Base-by-base conservation (phyloP, 139 green algal species). In the Coccomyxa sp. region DNA sequence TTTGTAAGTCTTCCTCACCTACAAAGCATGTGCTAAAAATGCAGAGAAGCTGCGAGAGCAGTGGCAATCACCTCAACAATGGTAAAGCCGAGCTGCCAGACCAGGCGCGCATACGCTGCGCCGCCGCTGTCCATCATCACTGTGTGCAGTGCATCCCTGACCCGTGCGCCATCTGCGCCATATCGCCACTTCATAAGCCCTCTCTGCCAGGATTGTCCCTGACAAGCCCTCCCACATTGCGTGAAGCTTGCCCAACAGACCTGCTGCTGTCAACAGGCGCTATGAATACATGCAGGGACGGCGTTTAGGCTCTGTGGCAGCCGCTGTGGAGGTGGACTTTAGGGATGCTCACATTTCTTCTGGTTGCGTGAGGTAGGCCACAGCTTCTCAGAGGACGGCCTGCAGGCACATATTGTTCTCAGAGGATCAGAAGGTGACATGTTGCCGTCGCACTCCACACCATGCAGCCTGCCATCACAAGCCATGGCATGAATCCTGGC, bases 331-430 rank as follows among this genome's bases (percentile, higher is more conserved):
- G 16, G 44, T 29, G 16, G 14, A 58, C 44, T 29, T 12, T 16
- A 58, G 44, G 14, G 16, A 29, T 58, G 18, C 69, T 41, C 34
- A 82, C 78, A 69, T 78, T 74, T 82, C n/a, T 64, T 34, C 37
- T 82, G 78, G 12, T 70, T 40, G n/a, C 36, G 70, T 7, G 70
- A 78, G 29, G 78, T 24, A 40, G 78, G 78, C 78, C 78, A 82
- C 6, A 82, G 39, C 27, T 31, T 64, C 29, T 82, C 78, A 58
- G 78, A 68, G n/a, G 78, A 36, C 27, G 36, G 68, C 70, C 71
- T 82, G 70, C 6, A 71, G 64, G 24, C 33, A 36, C 24, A 34
- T 35, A 71, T 34, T 16, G 44, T 58, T 12, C 44, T 29, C n/a
- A n/a, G n/a, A n/a, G n/a, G n/a, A n/a, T n/a, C n/a, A n/a, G n/a